Percentiles rank a stretch among this genome's conserved stretches.
Evolutionary conservation across 192 early-diverging fungal species (phyloP).

Genomic region (Rhizoclosmatium globosum): DNA sequence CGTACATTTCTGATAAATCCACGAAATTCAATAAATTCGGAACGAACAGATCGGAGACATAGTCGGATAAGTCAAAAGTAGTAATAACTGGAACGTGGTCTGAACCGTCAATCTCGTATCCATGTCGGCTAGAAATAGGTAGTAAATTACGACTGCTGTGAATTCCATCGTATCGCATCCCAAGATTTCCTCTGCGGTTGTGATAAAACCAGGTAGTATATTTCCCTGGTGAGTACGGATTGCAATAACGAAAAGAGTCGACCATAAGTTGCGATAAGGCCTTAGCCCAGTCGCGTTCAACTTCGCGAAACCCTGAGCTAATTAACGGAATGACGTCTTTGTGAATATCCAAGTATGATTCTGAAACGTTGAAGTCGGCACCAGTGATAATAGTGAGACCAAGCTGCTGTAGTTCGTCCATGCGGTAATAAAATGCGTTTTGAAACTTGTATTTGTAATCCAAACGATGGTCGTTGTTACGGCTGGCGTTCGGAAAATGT

Average conservation of each 20-base stretch:
- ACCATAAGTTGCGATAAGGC: neutral
- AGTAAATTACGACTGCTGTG: neutral
- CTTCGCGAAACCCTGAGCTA: neutral
- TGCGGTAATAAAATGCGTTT: neutral
- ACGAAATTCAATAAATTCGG: neutral
- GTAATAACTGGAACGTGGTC: neutral
- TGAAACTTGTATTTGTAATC: neutral
- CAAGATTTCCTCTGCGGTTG: neutral
- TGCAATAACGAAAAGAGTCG: neutral
- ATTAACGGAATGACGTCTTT: neutral
- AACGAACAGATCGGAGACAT: neutral
- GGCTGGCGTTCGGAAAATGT: neutral
- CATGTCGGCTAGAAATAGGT: neutral
- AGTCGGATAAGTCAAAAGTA: neutral
- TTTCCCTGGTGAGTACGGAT: neutral
- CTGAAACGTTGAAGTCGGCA: neutral
- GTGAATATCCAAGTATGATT: neutral
- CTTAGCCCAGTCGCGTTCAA: neutral
- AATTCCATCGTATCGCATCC: neutral
- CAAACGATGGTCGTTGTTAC: neutral
- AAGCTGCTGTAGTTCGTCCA: neutral
- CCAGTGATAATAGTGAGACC: neutral
- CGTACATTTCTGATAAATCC: neutral
- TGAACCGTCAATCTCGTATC: neutral
- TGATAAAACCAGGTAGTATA: slow-evolving; percentile 3